These are phyloP conservation scores for Dicorynia guianensis DNA, from an alignment of 306 rosid genomes.

Conservation along the genomic window DNA sequence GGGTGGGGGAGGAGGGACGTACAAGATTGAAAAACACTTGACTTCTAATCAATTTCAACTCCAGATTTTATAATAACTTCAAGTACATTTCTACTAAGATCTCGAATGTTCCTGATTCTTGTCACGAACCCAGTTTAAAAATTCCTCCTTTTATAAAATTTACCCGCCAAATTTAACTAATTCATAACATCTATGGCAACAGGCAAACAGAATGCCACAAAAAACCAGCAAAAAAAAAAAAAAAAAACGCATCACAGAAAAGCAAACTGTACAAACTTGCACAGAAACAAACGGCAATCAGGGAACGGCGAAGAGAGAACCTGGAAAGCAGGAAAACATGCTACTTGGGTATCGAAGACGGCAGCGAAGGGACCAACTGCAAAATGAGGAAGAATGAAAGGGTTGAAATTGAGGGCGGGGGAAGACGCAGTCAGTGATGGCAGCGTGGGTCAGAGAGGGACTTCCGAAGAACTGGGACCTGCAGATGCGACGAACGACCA, in stretches of 20 bases:
- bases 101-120: background rate
- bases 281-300: background rate
- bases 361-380: background rate
- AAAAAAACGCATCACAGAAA: too few relatives aligned
- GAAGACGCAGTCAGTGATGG: background rate
- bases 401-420: background rate
- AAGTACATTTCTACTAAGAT: background rate
- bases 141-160: background rate
- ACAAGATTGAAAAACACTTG: background rate
- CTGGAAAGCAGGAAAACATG: constrained; percentile 37
- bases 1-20: background rate
- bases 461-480: background rate
- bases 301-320: background rate
- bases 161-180: background rate
- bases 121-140: background rate
- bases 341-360: background rate
- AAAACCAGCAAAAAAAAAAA: background rate
- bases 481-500: background rate
- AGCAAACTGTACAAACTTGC: too few relatives aligned
- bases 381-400: background rate
- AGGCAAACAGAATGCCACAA: background rate
- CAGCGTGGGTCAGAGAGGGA: background rate
- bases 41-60: background rate
- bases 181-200: background rate
- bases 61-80: background rate